Percentiles rank a stretch among this genome's conserved stretches.
Conservation (phyloP, 345 rosid species). For the Clausena lansium region DNA sequence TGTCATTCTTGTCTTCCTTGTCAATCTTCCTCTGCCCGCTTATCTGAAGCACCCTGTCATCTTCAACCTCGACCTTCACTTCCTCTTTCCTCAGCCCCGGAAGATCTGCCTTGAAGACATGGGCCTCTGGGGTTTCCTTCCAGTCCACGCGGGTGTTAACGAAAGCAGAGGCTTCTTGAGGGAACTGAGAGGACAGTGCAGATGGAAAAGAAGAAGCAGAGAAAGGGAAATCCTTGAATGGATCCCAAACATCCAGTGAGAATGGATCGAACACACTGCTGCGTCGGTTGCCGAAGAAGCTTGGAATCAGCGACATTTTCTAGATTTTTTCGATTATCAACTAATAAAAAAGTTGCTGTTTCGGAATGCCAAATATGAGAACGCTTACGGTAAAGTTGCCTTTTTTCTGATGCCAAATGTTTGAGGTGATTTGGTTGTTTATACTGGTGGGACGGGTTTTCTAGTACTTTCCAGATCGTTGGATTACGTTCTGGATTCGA, state of each 20-base stretch:
- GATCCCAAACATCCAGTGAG: slow-evolving; percentile 25
- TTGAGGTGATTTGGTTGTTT: accelerated
- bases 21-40: slow-evolving; percentile 16
- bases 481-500: accelerated
- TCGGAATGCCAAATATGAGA: no score
- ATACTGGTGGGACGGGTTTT: no score
- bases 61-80: slow-evolving; percentile 21
- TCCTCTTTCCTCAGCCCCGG: slow-evolving; percentile 24
- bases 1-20: slow-evolving; percentile 23
- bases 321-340: accelerated
- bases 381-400: no score
- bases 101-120: slow-evolving; percentile 22
- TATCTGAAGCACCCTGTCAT: slow-evolving; percentile 17
- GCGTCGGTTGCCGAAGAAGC: slow-evolving; percentile 9
- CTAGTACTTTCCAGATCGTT: no score
- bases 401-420: no score
- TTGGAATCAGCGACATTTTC: slow-evolving; percentile 23
- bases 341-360: no score
- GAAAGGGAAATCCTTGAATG: slow-evolving; percentile 11
- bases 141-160: slow-evolving; percentile 19
- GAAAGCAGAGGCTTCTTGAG: slow-evolving; percentile 10
- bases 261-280: slow-evolving; percentile 20
- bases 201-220: background rate
- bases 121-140: slow-evolving; percentile 23
- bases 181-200: background rate